Conservation (phyloP, 2,329 filamentous ascomycete genomes). For the Periconia macrospinosa region DNA sequence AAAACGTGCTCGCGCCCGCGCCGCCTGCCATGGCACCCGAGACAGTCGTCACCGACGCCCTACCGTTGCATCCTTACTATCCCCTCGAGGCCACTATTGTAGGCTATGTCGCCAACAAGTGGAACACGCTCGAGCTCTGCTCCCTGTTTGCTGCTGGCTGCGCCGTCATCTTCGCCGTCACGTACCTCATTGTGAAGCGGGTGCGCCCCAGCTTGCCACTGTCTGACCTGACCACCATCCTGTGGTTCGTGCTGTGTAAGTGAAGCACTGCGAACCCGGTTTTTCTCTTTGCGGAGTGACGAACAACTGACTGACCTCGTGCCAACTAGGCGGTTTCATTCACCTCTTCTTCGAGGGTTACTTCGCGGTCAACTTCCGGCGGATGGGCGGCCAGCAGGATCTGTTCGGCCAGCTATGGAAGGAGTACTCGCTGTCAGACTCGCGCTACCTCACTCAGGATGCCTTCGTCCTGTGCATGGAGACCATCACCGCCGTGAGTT, state of each 20-base stretch:
- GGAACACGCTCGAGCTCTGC: conserved; percentile 61
- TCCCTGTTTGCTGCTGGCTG: conserved; percentile 61
- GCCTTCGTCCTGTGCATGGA: conserved; percentile 88
- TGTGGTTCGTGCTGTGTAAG: conserved; percentile 78
- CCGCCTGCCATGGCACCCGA: not conserved
- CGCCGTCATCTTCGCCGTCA: conserved; percentile 59
- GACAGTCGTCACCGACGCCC: not conserved
- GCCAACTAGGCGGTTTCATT: conserved; percentile 61
- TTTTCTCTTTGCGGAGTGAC: too few relatives aligned
- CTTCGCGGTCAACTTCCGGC: conserved; percentile 70
- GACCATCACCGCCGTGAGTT: conserved; percentile 72
- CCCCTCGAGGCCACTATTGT: conserved; percentile 65
- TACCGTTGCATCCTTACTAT: conserved; percentile 68
- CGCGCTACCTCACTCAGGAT: conserved; percentile 76
- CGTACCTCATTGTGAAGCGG: conserved; percentile 57
- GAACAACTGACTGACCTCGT: conserved; percentile 4
- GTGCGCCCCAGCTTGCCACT: conserved; percentile 56
- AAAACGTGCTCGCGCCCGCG: conserved; percentile 1
- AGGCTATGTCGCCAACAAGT: conserved; percentile 68
- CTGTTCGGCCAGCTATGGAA: conserved; percentile 89
- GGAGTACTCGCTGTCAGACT: conserved; percentile 86
- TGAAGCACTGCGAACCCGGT: conserved; percentile 17
- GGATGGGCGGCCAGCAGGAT: conserved; percentile 68
- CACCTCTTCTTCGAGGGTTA: conserved; percentile 88
- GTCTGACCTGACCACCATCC: conserved; percentile 60